phyloP scores from a whole-genome alignment of 2,329 filamentous ascomycete species.

The Cephalotrichum gorgonifer region DNA sequence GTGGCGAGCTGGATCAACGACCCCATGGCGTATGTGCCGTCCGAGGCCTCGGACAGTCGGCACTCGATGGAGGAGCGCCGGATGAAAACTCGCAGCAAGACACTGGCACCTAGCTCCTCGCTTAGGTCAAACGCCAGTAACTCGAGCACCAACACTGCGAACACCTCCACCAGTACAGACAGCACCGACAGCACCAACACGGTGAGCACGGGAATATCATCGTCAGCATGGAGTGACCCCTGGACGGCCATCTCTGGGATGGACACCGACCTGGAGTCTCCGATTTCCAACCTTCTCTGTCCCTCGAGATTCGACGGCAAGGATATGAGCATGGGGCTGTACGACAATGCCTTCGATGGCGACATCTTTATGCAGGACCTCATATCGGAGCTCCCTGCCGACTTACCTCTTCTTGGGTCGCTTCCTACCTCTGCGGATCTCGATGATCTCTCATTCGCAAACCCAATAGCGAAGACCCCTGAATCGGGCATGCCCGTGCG shows the following conservation, averaged over 20 bases:
- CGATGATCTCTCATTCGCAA: neutral
- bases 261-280: conserved; percentile 34
- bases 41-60: conserved; percentile 10
- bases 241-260: conserved; percentile 30
- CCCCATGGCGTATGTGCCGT: neutral
- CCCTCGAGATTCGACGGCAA: conserved; percentile 10
- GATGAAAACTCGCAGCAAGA: conserved; percentile 24
- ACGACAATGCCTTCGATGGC: neutral
- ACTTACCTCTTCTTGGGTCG: neutral
- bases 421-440: neutral
- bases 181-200: conserved; percentile 35
- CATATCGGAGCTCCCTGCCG: conserved; percentile 1
- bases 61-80: conserved; percentile 14
- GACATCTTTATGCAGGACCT: conserved; percentile 1
- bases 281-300: conserved; percentile 27
- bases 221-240: conserved; percentile 17
- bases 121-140: conserved; percentile 33
- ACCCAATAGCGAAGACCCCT: neutral
- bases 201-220: conserved; percentile 7
- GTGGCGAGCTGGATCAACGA: conserved; percentile 3
- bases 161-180: conserved; percentile 23
- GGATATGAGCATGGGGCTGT: conserved; percentile 7
- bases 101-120: conserved; percentile 35
- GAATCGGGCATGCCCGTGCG: neutral
- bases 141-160: conserved; percentile 27